Percentiles rank a stretch among this genome's conserved stretches.
These are phyloP conservation scores for Coelastrella sp. DNA, from an alignment of 139 green algal genomes.

Conservation along the genomic window DNA sequence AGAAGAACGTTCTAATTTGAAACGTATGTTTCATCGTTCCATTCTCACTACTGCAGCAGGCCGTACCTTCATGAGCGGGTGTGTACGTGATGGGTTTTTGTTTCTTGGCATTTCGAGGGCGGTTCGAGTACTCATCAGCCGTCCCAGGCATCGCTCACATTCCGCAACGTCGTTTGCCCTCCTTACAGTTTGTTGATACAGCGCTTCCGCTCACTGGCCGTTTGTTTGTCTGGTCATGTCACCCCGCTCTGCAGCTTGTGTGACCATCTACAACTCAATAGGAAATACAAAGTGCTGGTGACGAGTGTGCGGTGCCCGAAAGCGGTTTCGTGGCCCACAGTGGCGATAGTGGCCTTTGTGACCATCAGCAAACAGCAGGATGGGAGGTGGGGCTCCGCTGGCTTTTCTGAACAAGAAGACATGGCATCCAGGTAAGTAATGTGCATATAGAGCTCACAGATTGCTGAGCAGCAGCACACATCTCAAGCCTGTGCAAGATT, in stretches of 20 bases:
- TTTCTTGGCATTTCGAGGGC: neutral
- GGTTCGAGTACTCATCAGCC: neutral
- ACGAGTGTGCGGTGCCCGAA: too few relatives aligned
- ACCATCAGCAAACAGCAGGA: neutral
- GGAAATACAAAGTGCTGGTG: too few relatives aligned
- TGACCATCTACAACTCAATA: too few relatives aligned
- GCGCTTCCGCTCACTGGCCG: too few relatives aligned
- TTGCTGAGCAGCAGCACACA: constrained; percentile 3
- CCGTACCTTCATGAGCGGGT: neutral
- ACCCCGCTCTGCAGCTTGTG: too few relatives aligned
- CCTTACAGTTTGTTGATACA: neutral
- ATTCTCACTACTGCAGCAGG: neutral
- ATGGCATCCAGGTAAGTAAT: constrained; percentile 78
- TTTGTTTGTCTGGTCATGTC: too few relatives aligned
- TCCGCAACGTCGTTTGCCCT: neutral
- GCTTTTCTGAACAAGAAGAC: constrained; percentile 95
- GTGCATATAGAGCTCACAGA: constrained; percentile 1
- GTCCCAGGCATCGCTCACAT: neutral
- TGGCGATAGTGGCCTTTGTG: neutral
- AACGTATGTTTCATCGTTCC: neutral
- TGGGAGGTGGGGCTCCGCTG: constrained; percentile 49
- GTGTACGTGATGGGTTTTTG: constrained; percentile 8
- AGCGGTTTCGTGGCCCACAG: too few relatives aligned
- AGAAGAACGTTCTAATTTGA: neutral
- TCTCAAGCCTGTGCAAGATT: neutral